These are phyloP conservation scores for Tephrocybe sp. DNA, from an alignment of 768 basidiomycete genomes.

Conservation along the genomic window DNA sequence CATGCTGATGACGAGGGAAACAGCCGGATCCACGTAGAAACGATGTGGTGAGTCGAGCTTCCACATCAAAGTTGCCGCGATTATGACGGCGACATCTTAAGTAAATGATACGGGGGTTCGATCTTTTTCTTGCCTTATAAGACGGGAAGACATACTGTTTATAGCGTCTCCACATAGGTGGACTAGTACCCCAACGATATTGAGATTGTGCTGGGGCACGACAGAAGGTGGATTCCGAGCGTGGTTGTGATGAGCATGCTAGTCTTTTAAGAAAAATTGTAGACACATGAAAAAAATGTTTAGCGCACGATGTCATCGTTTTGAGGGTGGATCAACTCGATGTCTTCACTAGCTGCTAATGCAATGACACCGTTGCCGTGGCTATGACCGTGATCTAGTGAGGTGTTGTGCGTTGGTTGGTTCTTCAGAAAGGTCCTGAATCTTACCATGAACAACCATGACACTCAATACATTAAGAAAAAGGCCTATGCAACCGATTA, in stretches of 20 bases:
- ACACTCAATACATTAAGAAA: slow-evolving; percentile 48
- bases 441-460: slow-evolving; percentile 46
- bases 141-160: slow-evolving; percentile 40
- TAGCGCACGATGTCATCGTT: slow-evolving; percentile 30
- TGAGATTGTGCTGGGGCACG: slow-evolving; percentile 40
- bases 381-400: slow-evolving; percentile 38
- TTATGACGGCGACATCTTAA: slow-evolving; percentile 54
- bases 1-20: slow-evolving; percentile 47
- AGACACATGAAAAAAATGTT: no score
- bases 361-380: background rate
- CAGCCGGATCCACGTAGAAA: slow-evolving; percentile 56
- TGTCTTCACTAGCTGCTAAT: slow-evolving; percentile 4
- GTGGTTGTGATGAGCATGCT: slow-evolving; percentile 55
- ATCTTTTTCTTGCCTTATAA: background rate
- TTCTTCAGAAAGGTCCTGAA: background rate
- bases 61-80: slow-evolving; percentile 51
- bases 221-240: slow-evolving; percentile 36
- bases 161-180: slow-evolving; percentile 55
- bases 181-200: slow-evolving; percentile 46
- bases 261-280: background rate
- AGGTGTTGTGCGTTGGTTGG: slow-evolving; percentile 3
- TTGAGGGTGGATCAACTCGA: slow-evolving; percentile 17
- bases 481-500: slow-evolving; percentile 49
- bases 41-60: slow-evolving; percentile 41
- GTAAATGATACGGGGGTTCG: background rate